phyloP scores from a whole-genome alignment of 306 rosid species.

The Medicago lupulina region DNA sequence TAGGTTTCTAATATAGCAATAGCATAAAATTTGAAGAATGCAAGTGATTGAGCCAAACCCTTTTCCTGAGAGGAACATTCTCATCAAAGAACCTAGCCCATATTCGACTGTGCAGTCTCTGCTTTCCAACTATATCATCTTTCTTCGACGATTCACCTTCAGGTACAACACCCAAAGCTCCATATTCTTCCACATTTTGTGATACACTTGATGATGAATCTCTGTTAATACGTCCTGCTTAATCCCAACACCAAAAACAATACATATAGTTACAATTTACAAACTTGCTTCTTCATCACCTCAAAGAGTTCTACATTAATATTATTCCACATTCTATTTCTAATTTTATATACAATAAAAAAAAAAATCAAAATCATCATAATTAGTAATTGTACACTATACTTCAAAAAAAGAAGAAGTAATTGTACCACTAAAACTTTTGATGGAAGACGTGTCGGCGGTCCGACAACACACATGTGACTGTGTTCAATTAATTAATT shows the following conservation, averaged over 20 bases:
- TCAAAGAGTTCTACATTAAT: not conserved
- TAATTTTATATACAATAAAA: not conserved
- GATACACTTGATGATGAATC: constrained; percentile 38
- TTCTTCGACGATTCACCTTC: constrained; percentile 10
- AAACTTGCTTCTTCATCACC: not conserved
- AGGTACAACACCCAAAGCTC: not conserved
- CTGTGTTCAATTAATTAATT: not conserved
- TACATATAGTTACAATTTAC: constrained; percentile 21
- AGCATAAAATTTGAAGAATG: not conserved
- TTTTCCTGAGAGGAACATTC: constrained; percentile 68
- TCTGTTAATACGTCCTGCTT: constrained; percentile 55
- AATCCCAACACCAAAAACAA: constrained; percentile 42
- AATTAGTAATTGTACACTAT: not conserved
- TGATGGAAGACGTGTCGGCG: too few relatives aligned
- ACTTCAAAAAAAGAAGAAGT: too few relatives aligned
- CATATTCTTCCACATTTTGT: constrained; percentile 23
- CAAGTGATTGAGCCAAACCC: constrained; percentile 53
- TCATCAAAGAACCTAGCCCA: constrained; percentile 62
- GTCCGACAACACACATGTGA: too few relatives aligned
- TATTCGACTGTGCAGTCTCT: constrained; percentile 13
- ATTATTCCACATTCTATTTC: not conserved
- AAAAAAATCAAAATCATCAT: not conserved
- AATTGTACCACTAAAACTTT: too few relatives aligned
- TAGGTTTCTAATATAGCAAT: not conserved
- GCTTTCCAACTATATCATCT: constrained; percentile 37